These are phyloP conservation scores for Trifolium subterraneum DNA, from an alignment of 306 rosid species.

Conservation along the genomic window DNA sequence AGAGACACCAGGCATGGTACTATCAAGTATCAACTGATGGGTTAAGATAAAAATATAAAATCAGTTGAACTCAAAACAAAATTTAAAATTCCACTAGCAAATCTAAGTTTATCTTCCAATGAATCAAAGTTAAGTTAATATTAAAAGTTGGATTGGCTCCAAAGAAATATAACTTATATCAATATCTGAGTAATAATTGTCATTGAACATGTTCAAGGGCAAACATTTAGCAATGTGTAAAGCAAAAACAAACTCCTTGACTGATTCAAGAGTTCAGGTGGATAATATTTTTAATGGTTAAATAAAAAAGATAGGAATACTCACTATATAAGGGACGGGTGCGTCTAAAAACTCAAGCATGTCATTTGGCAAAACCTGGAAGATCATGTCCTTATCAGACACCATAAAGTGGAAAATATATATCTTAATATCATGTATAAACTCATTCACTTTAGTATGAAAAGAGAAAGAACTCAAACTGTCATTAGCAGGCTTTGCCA, in stretches of 20 bases:
- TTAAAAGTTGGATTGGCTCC: conserved; percentile 23
- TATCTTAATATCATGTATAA: conserved; percentile 17
- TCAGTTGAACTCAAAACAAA: conserved; percentile 28
- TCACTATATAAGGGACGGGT: conserved; percentile 94
- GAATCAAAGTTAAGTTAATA: conserved; percentile 13
- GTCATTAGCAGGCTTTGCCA: conserved; percentile 99
- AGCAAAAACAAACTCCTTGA: conserved; percentile 29
- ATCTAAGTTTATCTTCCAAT: conserved; percentile 38
- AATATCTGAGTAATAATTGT: background rate
- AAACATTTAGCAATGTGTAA: conserved; percentile 20
- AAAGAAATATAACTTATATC: conserved; percentile 23
- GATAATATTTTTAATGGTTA: conserved; percentile 24
- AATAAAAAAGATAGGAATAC: conserved; percentile 48
- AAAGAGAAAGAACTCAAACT: conserved; percentile 59
- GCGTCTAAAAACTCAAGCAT: conserved; percentile 99
- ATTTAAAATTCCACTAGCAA: conserved; percentile 29
- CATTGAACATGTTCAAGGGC: conserved; percentile 3
- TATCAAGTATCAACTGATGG: conserved; percentile 27
- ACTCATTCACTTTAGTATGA: conserved; percentile 15
- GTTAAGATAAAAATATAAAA: conserved; percentile 26
- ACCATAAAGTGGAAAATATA: conserved; percentile 27
- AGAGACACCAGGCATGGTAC: conserved; percentile 35
- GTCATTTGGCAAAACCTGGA: conserved; percentile 91
- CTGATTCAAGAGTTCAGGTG: conserved; percentile 13
- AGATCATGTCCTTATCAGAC: conserved; percentile 42